Conservation (phyloP, 2,329 filamentous ascomycete genomes). For the Exophiala spinifera region DNA sequence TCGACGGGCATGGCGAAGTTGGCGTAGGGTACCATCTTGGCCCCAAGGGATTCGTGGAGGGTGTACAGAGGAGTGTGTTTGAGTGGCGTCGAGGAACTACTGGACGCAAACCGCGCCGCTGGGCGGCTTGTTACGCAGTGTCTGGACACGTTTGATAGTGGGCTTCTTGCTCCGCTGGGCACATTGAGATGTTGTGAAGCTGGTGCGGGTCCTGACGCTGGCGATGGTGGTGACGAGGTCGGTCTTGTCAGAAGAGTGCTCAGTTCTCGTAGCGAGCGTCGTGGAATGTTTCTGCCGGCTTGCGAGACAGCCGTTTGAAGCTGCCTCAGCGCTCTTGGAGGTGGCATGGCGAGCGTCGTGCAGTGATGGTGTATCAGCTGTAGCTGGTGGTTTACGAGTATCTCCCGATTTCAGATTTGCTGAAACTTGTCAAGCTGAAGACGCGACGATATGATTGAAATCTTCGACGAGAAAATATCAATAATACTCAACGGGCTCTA, state of each 20-base stretch:
- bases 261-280: constrained; percentile 3
- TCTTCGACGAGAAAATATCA: too few species aligned
- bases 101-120: constrained; percentile 7
- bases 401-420: too few species aligned
- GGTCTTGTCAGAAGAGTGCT: constrained; percentile 8
- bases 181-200: not conserved
- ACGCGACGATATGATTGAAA: too few species aligned
- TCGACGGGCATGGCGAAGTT: constrained; percentile 91
- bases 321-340: constrained; percentile 7
- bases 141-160: not conserved
- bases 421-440: too few species aligned
- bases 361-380: too few species aligned
- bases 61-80: constrained; percentile 70
- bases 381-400: too few species aligned
- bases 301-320: constrained; percentile 10
- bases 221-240: not conserved
- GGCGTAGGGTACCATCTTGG: constrained; percentile 95
- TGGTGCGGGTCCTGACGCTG: constrained; percentile 1
- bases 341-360: constrained; percentile 6
- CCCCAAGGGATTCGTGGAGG: constrained; percentile 72
- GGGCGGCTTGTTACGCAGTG: too few species aligned
- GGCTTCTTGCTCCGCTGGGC: not conserved
- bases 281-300: not conserved
- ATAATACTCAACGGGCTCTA: too few species aligned
- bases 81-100: constrained; percentile 22